Evolutionary conservation across 495 filamentous ascomycete species (phyloP), one percentile per base, ranked within the genome.

Genomic region (Friedmanniomyces simplex): DNA sequence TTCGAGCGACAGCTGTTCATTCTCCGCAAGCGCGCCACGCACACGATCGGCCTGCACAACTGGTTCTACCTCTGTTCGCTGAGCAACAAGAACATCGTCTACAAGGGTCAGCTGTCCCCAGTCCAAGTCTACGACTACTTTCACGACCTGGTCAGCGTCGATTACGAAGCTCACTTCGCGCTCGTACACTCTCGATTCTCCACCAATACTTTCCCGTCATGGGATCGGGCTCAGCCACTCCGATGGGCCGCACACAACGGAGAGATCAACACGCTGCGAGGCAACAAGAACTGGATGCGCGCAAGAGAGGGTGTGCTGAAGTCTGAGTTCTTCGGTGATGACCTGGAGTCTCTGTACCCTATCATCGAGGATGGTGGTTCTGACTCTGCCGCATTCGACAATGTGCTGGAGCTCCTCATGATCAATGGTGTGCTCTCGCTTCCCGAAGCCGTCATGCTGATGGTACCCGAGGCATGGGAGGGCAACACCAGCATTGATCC

Each of bases 211-310:
- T 99, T 99, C 71, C 93, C 93, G 25, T 96, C 90, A 10, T 99
- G 93, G 93, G 93, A 99, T 72, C 88, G 93, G 72, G 94, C 93
- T 41, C 93, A 99, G 73, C 93, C 93, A 21, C 72, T 99, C 61
- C 82, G 93, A 69, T 97, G 91, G 94, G 91, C 90, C 50, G 93
- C 93, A 68, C 93, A 99, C 76, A 99, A 99, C 67, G 93, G 93
- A 76, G 93, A 99, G 73, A 97, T 99, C 63, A 99, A 99, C 71
- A 99, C 93, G 2, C 76, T 99, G 61, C 87, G 93, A 64, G 93
- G 93, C 49, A 99, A 99, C 76, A 99, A 99, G 79, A 99, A 99
- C 75, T 99, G 94, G 93, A 99, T 99, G 93, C 83, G 93, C 56
- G 91, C 93, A 50, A 85, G 93, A 68, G 93, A 99, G 70, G 94